Conservation (phyloP, 352 stramenopile species). For the Globisporangium rhizosaccharum region DNA sequence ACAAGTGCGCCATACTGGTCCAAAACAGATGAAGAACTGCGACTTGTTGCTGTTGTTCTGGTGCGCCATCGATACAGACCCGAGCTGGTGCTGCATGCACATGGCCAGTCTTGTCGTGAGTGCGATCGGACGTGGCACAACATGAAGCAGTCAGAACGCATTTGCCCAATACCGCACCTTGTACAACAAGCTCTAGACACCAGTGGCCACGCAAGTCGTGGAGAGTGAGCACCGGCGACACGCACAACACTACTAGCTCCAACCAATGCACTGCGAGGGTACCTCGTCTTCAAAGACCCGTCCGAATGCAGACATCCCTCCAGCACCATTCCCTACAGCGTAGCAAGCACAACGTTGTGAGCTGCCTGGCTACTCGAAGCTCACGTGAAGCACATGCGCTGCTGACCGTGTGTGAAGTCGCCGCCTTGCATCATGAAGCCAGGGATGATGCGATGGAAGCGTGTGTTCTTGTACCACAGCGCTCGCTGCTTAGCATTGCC, state of each 20-base stretch:
- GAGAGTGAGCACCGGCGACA: background rate
- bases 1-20: conserved; percentile 22
- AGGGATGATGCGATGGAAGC: conserved; percentile 97
- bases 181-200: conserved; percentile 82
- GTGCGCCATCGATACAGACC: conserved; percentile 98
- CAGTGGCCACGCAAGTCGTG: background rate
- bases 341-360: background rate
- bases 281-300: conserved; percentile 96
- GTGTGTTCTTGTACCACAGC: conserved; percentile 92
- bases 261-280: background rate
- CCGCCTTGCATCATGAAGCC: conserved; percentile 98
- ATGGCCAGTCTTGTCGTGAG: background rate
- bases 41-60: conserved; percentile 94
- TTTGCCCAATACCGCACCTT: conserved; percentile 25
- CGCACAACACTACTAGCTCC: background rate
- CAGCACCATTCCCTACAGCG: conserved; percentile 80
- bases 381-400: background rate
- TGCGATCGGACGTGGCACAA: too few relatives aligned
- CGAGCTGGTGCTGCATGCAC: conserved; percentile 70
- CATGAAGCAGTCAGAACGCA: background rate
- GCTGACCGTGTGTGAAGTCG: conserved; percentile 85
- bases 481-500: conserved; percentile 38
- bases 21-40: conserved; percentile 99
- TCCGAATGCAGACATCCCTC: conserved; percentile 92
- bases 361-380: background rate